Percentiles rank a stretch among this genome's conserved stretches.
phyloP scores from a whole-genome alignment of 495 filamentous ascomycete genomes.

The Monascus purpureus region DNA sequence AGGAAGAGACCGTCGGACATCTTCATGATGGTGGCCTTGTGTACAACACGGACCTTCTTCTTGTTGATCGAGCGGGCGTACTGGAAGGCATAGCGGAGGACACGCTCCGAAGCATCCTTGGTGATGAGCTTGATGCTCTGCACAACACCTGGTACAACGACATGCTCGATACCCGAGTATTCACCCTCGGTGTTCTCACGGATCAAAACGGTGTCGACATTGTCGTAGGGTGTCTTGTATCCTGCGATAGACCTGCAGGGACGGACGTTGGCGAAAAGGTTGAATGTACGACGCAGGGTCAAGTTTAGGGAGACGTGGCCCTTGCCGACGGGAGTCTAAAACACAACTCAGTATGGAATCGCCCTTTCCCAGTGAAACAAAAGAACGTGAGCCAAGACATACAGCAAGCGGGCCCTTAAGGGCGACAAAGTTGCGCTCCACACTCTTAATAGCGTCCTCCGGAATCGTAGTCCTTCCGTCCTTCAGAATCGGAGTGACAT shows the following conservation, averaged over 20 bases:
- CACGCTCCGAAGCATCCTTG: constrained; percentile 79
- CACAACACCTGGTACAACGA: constrained; percentile 94
- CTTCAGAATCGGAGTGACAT: constrained; percentile 85
- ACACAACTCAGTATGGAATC: constrained; percentile 2
- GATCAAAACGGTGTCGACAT: constrained; percentile 94
- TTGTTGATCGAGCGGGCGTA: constrained; percentile 82
- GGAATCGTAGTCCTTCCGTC: constrained; percentile 88
- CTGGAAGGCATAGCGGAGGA: constrained; percentile 93
- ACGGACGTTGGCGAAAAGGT: constrained; percentile 97
- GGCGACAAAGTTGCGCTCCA: constrained; percentile 85
- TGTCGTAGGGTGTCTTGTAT: constrained; percentile 97
- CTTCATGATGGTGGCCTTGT: constrained; percentile 99
- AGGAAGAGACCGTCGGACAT: constrained; percentile 99
- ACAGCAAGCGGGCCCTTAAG: constrained; percentile 95
- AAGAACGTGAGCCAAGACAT: no score
- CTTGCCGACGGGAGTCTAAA: constrained; percentile 89
- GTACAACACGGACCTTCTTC: constrained; percentile 90
- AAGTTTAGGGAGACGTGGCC: constrained; percentile 98
- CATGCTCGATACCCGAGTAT: constrained; percentile 98
- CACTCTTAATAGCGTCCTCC: constrained; percentile 77
- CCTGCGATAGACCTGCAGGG: constrained; percentile 92
- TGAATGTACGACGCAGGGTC: constrained; percentile 95
- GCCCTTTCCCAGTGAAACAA: no score
- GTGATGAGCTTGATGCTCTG: constrained; percentile 99
- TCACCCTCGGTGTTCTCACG: constrained; percentile 99